Base-by-base conservation (phyloP, 2,329 filamentous ascomycete genomes). In the Septoria petroselini region DNA sequence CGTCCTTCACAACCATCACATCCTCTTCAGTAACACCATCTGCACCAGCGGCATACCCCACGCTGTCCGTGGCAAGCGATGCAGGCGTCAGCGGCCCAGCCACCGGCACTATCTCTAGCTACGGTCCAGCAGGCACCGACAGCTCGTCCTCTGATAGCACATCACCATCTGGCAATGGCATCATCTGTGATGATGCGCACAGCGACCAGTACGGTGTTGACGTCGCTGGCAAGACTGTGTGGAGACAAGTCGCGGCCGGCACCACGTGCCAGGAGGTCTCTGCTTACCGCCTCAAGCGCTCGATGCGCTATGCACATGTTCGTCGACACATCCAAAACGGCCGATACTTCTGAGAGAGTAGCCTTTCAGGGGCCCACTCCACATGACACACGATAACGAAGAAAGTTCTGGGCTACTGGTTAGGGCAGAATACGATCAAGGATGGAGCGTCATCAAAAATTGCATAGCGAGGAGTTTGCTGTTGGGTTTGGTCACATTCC, bases 241-340 rank as follows among this genome's bases (percentile, higher is more conserved):
- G 65, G 63, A 69, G 70, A 57, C 50, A 58, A 8, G 71, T 75
- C 8, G 71, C 73, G 3, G 58, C 68, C 6, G 74, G 74, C n/a
- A 76, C 73, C 1, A 51, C 48, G 4, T 51, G 48, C 30, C 17
- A 43, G 19, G 42, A 65, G 63, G 1, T 76, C 72, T 61, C 52
- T 52, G 48, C 68, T 71, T 54, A 72, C 71, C 23, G 70, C 41
- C 11, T 47, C 31, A 65, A 57, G 47, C 49, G 54, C 7, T 33
- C 30, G 1, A 34, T 44, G 2, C 52, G 50, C 9, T 35, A 54
- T 9, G 52, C 39, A 25, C 52, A 55, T 35, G 39, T 52, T 17
- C 56, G 56, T 19, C 55, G 53, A 12, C 51, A 54, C 23, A 3
- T 45, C 4, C 42, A 29, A 6, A 46, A 46, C 15, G 31, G 11